These are phyloP conservation scores for Umbelopsis ramanniana DNA, from an alignment of 192 early-diverging fungal species.

Conservation along the genomic window DNA sequence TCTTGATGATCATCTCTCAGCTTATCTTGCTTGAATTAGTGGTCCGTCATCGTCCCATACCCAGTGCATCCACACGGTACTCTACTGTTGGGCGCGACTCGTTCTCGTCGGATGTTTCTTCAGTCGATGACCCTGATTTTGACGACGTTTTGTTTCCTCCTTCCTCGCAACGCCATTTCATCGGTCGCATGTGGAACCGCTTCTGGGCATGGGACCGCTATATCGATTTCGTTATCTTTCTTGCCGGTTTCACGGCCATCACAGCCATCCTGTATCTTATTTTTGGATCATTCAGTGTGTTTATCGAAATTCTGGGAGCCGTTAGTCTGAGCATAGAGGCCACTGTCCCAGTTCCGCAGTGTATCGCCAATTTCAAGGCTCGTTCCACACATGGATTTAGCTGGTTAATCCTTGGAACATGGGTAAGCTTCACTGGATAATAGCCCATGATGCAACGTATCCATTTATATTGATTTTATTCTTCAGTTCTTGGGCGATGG, in stretches of 20 bases:
- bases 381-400: constrained; percentile 58
- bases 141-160: constrained; percentile 10
- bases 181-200: constrained; percentile 4
- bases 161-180: constrained; percentile 1
- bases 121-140: constrained; percentile 13
- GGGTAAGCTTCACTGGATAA: constrained; percentile 33
- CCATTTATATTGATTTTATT: background rate
- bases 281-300: constrained; percentile 26
- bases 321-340: constrained; percentile 58
- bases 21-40: constrained; percentile 54
- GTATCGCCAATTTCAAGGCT: constrained; percentile 46
- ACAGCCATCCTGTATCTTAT: constrained; percentile 34
- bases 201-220: constrained; percentile 52
- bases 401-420: constrained; percentile 34
- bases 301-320: constrained; percentile 45
- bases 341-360: constrained; percentile 65
- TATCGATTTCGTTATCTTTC: constrained; percentile 42
- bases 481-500: constrained; percentile 59
- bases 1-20: constrained; percentile 59
- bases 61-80: constrained; percentile 36
- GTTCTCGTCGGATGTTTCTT: constrained; percentile 7
- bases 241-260: constrained; percentile 27
- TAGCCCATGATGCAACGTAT: background rate
- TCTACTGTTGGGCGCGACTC: constrained; percentile 3
- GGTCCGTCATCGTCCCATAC: constrained; percentile 44